phyloP scores from a whole-genome alignment of 345 rosid species.

The Murraya paniculata region DNA sequence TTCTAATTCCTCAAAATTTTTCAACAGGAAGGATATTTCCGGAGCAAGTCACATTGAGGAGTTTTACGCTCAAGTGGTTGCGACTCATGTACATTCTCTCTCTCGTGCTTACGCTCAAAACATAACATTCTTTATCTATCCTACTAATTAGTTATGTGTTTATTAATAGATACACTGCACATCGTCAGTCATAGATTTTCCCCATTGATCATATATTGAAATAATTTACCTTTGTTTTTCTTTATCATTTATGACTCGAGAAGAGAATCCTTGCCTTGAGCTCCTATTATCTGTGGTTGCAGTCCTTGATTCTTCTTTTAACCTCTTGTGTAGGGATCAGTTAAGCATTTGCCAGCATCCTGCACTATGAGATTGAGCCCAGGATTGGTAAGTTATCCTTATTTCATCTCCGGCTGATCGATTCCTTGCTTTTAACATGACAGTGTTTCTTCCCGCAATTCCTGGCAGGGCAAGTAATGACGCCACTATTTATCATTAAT shows the following conservation, averaged over 20 bases:
- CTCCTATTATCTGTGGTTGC: neutral
- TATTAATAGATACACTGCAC: neutral
- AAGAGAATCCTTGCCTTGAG: neutral
- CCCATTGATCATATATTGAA: neutral
- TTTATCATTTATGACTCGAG: neutral
- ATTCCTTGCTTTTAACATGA: neutral
- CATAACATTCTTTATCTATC: neutral
- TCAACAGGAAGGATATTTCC: conserved; percentile 68
- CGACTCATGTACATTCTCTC: conserved; percentile 61
- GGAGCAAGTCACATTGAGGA: conserved; percentile 56
- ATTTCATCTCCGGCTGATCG: conserved; percentile 11
- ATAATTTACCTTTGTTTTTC: neutral
- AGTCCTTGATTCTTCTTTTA: neutral
- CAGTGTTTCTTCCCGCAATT: conserved; percentile 98
- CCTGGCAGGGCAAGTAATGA: conserved; percentile 48
- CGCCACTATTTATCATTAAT: conserved; percentile 78
- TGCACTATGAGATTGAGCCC: conserved; percentile 69
- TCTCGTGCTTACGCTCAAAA: neutral
- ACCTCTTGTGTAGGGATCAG: conserved; percentile 55
- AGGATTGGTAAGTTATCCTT: conserved; percentile 42
- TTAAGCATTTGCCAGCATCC: conserved; percentile 68
- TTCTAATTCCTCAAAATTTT: conserved; percentile 13
- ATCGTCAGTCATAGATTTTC: neutral
- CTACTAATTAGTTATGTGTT: neutral
- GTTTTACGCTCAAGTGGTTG: conserved; percentile 65